Evolutionary conservation across 371 early-diverging fungal species (phyloP), one percentile per base, ranked within the genome.

Genomic region (Mortierella sp.): DNA sequence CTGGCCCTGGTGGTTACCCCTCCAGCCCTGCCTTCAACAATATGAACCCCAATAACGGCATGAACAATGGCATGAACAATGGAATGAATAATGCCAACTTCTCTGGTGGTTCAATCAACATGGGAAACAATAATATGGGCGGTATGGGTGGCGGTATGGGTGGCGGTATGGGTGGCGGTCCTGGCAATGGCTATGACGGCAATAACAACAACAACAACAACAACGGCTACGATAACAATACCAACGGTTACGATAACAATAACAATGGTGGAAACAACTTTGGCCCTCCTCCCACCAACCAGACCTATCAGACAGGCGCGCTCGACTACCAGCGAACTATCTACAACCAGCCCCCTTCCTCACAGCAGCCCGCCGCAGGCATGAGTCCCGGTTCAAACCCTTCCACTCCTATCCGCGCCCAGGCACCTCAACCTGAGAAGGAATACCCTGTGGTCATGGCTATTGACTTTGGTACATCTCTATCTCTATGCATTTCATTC

Each of bases 381-480:
- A 64, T 63, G 67, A 59, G 60, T 26, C 65, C 68, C n/a, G 18
- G 12, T 49, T 62, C 63, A 30, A 64, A 64, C 35, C 35, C 70
- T 24, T 18, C 62, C 22, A 57, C 57, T n/a, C 59, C 67, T 26
- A 32, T 20, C 20, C 73, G 65, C 20, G 80, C 80, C 1, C 67
- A 74, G 54, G 57, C 63, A 39, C 80, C 80, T 5, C 63, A 79
- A 43, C 76, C 81, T 14, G 81, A 84, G 47, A 73, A 72, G 5
- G 88, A 88, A 22, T 90, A 87, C 59, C 88, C 88, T 60, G 86
- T 90, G 30, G 86, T 90, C 24, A 87, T 90, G 73, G 90, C 89
- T 52, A 90, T 90, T 60, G 90, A 88, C 57, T 88, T 90, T 68
- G 89, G 88, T 88, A 85, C 55, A n/a, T 49, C 35, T 10, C 28